These are phyloP conservation scores for Loxodes magnus DNA, from an alignment of 73 alveolate genomes.

Conservation along the genomic window DNA sequence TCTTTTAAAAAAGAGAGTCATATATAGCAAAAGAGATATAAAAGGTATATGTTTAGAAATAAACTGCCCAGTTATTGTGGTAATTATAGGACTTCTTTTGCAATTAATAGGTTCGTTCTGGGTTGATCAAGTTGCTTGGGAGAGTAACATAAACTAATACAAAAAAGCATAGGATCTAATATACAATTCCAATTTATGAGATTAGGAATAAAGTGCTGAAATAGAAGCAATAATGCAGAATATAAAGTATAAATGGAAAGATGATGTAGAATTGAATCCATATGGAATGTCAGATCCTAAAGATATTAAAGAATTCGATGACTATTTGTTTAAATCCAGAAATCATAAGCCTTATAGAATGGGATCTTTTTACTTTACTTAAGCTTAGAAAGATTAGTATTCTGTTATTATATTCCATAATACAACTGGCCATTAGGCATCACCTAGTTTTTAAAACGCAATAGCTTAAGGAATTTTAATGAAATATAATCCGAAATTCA, in stretches of 20 bases:
- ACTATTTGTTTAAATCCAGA: constrained; percentile 10
- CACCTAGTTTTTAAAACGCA: constrained; percentile 5
- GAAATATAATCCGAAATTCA: background rate
- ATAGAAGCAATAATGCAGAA: background rate
- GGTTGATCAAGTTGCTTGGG: constrained; percentile 4
- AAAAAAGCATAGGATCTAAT: background rate
- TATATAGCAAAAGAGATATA: constrained; percentile 52
- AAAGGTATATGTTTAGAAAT: constrained; percentile 69
- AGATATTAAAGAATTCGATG: constrained; percentile 12
- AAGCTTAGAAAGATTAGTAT: constrained; percentile 14
- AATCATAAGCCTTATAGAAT: constrained; percentile 11
- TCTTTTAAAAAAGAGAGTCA: constrained; percentile 52
- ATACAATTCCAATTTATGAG: background rate
- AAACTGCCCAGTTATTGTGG: constrained; percentile 59
- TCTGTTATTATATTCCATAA: constrained; percentile 11
- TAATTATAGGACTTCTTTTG: constrained; percentile 57
- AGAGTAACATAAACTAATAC: background rate
- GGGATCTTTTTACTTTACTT: constrained; percentile 26
- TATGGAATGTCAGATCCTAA: background rate
- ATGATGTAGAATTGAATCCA: background rate
- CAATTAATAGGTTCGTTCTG: constrained; percentile 11
- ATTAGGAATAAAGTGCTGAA: background rate
- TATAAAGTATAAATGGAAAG: background rate
- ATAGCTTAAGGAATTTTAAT: background rate
- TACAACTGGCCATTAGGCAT: background rate